Conservation (phyloP, 306 rosid species). For the Begonia fuchsioides region DNA sequence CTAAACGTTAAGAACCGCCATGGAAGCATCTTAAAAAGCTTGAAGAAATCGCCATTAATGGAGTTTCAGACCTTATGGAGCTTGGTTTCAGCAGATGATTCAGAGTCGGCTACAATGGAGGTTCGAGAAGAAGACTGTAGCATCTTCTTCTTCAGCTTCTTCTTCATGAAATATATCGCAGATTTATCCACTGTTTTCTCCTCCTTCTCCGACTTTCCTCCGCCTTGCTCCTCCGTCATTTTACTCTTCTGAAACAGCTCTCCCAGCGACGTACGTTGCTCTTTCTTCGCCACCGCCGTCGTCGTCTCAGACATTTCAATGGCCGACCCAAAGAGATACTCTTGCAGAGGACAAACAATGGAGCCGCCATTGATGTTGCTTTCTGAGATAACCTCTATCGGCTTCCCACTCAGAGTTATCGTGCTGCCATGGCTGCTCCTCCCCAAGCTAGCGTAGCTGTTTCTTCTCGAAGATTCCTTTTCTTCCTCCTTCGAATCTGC, state of each 20-base stretch:
- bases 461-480: slow-evolving; percentile 51
- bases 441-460: slow-evolving; percentile 70
- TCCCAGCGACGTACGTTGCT: slow-evolving; percentile 58
- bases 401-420: slow-evolving; percentile 58
- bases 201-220: slow-evolving; percentile 14
- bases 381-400: slow-evolving; percentile 27
- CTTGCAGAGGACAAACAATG: slow-evolving; percentile 63
- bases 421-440: slow-evolving; percentile 71
- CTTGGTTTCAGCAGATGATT: neutral
- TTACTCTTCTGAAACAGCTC: slow-evolving; percentile 66
- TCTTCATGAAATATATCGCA: neutral
- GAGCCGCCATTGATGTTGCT: slow-evolving; percentile 30
- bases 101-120: neutral
- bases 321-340: slow-evolving; percentile 64
- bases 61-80: neutral
- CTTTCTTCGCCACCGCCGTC: slow-evolving; percentile 40
- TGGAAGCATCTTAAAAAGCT: too few species aligned
- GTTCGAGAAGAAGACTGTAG: neutral
- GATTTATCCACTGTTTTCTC: neutral
- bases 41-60: neutral
- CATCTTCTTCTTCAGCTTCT: neutral
- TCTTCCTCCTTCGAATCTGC: slow-evolving; percentile 62
- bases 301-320: slow-evolving; percentile 52
- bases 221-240: slow-evolving; percentile 32
- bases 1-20: neutral